A percentile compares a stretch with the other conserved stretches of the same genome.
These are phyloP conservation scores for Penicillium cinerascens DNA, from an alignment of 495 filamentous ascomycete genomes.

Conservation along the genomic window DNA sequence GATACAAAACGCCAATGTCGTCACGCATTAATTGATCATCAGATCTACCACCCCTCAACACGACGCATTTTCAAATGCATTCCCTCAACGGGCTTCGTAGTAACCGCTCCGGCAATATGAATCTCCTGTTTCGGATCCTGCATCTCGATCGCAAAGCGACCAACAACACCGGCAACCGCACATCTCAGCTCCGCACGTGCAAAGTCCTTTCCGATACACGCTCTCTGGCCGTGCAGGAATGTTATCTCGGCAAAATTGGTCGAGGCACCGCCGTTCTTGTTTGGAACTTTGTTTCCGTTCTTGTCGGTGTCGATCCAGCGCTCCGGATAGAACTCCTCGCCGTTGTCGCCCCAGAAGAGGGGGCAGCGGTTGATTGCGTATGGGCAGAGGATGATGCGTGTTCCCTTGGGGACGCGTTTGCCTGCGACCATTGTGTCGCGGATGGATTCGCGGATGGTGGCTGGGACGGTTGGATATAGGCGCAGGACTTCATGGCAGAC, in stretches of 20 bases:
- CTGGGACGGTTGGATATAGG: constrained; percentile 49
- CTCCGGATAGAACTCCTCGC: constrained; percentile 41
- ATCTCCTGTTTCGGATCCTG: constrained; percentile 57
- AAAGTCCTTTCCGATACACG: constrained; percentile 49
- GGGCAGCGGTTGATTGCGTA: constrained; percentile 38
- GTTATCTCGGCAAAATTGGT: constrained; percentile 47
- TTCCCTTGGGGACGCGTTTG: constrained; percentile 43
- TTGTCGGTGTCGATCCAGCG: constrained; percentile 47
- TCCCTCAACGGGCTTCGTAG: constrained; percentile 60
- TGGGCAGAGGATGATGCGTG: constrained; percentile 41
- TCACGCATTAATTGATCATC: too few relatives aligned
- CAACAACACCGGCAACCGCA: constrained; percentile 35
- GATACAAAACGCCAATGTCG: too few relatives aligned
- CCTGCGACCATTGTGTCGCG: constrained; percentile 44
- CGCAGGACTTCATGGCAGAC: constrained; percentile 50
- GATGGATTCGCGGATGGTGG: constrained; percentile 46
- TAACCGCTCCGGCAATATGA: constrained; percentile 58
- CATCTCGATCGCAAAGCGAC: constrained; percentile 48
- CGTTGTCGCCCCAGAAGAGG: constrained; percentile 39
- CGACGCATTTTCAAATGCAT: constrained; percentile 57
- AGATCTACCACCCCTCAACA: constrained; percentile 67
- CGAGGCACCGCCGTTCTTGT: constrained; percentile 37
- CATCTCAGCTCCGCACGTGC: constrained; percentile 37
- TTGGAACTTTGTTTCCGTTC: constrained; percentile 20
- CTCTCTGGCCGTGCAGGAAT: constrained; percentile 46